Evolutionary conservation across 805 yeast species (phyloP).

Genomic region (Saccharomycopsis synnaedendra): DNA sequence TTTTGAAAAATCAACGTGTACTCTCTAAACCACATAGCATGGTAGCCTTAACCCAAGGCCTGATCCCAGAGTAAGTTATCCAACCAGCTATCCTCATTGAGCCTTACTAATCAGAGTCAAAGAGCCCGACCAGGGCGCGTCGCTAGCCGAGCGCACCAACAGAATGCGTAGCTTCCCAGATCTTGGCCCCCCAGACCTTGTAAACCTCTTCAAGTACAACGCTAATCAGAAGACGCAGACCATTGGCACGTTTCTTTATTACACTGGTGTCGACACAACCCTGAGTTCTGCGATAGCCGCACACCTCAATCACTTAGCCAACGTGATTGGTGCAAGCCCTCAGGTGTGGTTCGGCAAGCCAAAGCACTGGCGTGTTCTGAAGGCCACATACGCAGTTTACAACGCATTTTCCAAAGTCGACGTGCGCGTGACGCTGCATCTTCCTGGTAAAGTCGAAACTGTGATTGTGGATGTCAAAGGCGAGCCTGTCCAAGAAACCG

Average conservation of each 20-base stretch:
- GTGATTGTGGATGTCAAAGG: slow-evolving; percentile 38
- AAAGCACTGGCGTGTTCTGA: slow-evolving; percentile 59
- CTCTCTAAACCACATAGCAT: neutral
- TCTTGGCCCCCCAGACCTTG: slow-evolving; percentile 62
- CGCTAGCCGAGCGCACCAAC: slow-evolving; percentile 52
- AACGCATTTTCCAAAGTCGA: slow-evolving; percentile 54
- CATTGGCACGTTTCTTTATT: slow-evolving; percentile 63
- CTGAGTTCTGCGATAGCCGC: slow-evolving; percentile 73
- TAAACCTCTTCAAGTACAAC: slow-evolving; percentile 31
- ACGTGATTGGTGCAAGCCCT: slow-evolving; percentile 42
- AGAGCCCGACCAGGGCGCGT: slow-evolving; percentile 48
- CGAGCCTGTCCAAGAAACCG: slow-evolving; percentile 39
- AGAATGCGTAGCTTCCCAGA: slow-evolving; percentile 49
- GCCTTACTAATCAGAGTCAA: slow-evolving; percentile 28
- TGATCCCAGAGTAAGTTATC: slow-evolving; percentile 45
- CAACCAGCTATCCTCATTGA: neutral
- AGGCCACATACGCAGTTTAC: slow-evolving; percentile 57
- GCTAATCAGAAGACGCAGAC: slow-evolving; percentile 33
- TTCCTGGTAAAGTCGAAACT: slow-evolving; percentile 65
- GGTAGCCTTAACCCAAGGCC: slow-evolving; percentile 38
- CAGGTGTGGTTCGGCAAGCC: slow-evolving; percentile 77
- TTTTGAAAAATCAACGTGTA: too few species aligned
- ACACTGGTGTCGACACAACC: slow-evolving; percentile 66
- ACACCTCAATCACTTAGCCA: slow-evolving; percentile 55
- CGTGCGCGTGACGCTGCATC: slow-evolving; percentile 57